A percentile compares a stretch with the other conserved stretches of the same genome.
Evolutionary conservation across 1,284 basidiomycete genomes (phyloP).

Genomic region (Cryptococcus hybrid): DNA sequence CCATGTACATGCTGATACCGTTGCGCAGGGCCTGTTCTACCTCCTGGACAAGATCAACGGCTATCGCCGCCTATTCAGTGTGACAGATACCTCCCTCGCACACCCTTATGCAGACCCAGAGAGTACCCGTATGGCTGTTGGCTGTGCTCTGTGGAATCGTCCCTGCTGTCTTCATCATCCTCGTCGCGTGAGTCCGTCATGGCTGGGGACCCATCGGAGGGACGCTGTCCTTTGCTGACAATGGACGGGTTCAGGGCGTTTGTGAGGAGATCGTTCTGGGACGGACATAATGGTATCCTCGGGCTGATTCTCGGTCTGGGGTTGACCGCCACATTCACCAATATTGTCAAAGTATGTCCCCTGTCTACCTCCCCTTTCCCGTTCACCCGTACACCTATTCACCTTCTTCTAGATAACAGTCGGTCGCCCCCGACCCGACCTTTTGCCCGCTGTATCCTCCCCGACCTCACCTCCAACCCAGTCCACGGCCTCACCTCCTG

Average conservation of each 20-base stretch:
- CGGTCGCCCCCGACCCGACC: constrained; percentile 85
- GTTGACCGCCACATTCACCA: constrained; percentile 63
- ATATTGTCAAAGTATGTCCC: constrained; percentile 65
- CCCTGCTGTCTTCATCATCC: constrained; percentile 66
- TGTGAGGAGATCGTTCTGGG: constrained; percentile 78
- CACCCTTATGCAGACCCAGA: constrained; percentile 76
- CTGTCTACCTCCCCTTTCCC: not conserved
- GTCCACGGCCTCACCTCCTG: constrained; percentile 70
- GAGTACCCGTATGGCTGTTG: constrained; percentile 66
- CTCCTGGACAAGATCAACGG: constrained; percentile 73
- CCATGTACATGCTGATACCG: not conserved
- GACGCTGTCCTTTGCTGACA: not conserved
- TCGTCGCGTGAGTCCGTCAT: constrained; percentile 56
- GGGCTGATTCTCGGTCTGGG: constrained; percentile 53
- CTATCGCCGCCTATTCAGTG: constrained; percentile 75
- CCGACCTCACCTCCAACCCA: constrained; percentile 62
- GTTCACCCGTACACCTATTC: not conserved
- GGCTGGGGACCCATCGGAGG: not conserved
- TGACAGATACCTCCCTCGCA: constrained; percentile 67
- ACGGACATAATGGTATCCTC: constrained; percentile 75
- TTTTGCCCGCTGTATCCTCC: constrained; percentile 81
- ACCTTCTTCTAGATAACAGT: constrained; percentile 54
- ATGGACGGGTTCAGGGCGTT: constrained; percentile 45
- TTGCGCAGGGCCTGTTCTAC: constrained; percentile 60
- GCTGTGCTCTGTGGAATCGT: constrained; percentile 60